Evolutionary conservation across 1,284 basidiomycete species (phyloP), one percentile per base, ranked within the genome.

Genomic region (Wolfiporia cocos): DNA sequence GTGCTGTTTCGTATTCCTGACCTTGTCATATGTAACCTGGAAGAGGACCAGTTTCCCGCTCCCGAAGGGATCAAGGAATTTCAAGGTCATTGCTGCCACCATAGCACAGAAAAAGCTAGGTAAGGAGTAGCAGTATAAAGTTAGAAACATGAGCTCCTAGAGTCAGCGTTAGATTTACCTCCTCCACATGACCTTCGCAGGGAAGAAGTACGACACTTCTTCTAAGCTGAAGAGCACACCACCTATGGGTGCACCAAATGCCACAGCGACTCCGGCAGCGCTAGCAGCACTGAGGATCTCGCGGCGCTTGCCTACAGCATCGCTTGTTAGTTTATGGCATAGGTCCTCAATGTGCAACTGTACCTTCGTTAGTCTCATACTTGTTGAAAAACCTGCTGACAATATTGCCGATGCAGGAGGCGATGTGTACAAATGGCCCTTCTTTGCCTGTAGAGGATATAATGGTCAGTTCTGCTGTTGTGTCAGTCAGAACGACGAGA

Each of bases 231-330:
- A 95, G 32, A 96, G 64, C 0, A 92, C 92, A 6, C 93, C 93
- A 29, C 95, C 96, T 34, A 99, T 97, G 0, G 95, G 95, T 2
- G 93, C 90, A 48, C 96, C 95, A 61, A 99, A 99, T 91, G 95
- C 14, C 89, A 91, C 50, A 23, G 42, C 42, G 14, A 92, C 90
- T 30, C 90, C 89, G 23, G 89, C 89, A 10, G 93, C 93, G 61
- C 90, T 91, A 12, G 92, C 91, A 4, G 93, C 92, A 47, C 89
- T 93, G 15, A 97, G 68, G 39, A 97, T 81, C 64, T 97, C 94
- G 37, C 94, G 79, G 29, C 92, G 74, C 61, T 97, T 97, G 10
- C 80, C 92, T 86, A 3, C 26, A 28, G 26, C 26, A 28, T 28
- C 26, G 10, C 11, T 14, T 3, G n/a, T 3, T 3, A 4, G 23